Base-by-base conservation (phyloP, 2,329 filamentous ascomycete genomes). In the Hypoxylon sp. region DNA sequence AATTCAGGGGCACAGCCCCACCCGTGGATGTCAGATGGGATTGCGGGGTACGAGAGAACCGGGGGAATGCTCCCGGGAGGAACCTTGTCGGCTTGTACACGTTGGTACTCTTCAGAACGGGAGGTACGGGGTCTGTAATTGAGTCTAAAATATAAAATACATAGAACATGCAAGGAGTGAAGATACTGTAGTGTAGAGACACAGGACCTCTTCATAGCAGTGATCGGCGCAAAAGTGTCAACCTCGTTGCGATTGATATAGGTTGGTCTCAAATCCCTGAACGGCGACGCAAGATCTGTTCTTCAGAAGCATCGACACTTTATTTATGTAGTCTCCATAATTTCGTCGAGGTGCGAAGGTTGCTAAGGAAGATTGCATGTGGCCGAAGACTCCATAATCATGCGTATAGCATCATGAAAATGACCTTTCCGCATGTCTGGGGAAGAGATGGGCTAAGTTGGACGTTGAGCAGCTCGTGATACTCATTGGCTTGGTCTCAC, bases 311-410 rank as follows among this genome's bases (percentile, higher is more conserved):
- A 52, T 16, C 40, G 53, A 52, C 16, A 26, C 56, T 46, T 48
- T 65, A 46, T 57, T 61, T 61, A 57, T 61, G 46, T 65, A 55
- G 42, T 16, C 40, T 24, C 46, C 45, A 16, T 22, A 36, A 20
- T 26, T 3, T n/a, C 11, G 24, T 54, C 18, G 8, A 26, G 18
- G 22, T 54, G 2, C 6, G 44, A 24, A 58, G 20, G 49, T 20
- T 7, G 38, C 16, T 49, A 4, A 45, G 50, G 12, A 51, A 28
- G 32, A 4, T 28, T 40, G 36, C 64, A 64, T 66, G 59, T 52
- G 53, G 59, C 18, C 58, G 20, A 32, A 14, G 18, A 52, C 22
- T n/a, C 24, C 1, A 51, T 57, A 33, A 48, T 67, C 64, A 67
- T 53, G 56, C 56, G 55, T 28, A 22, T 26, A 56, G 32, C 30